Percentiles rank a stretch among this genome's conserved stretches.
Conservation (phyloP, 176 grass and related monocot genomes). For the Hsuehochloa calcarea region DNA sequence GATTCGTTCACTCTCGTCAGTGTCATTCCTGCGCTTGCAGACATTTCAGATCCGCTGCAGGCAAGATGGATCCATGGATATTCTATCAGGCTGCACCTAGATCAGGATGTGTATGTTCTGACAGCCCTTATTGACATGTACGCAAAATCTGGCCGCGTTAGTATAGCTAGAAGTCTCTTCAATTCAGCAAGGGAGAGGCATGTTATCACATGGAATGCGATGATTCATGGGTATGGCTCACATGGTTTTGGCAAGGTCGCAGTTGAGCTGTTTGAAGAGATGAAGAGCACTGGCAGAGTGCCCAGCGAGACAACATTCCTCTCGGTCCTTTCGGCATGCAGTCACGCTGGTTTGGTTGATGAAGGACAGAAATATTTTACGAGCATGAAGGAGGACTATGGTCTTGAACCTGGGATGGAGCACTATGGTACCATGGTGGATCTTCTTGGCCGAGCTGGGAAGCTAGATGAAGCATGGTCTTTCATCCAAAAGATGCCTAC, state of each 20-base stretch:
- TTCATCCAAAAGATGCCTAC: constrained; percentile 61
- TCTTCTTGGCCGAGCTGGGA: constrained; percentile 62
- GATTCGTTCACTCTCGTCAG: constrained; percentile 72
- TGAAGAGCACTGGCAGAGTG: constrained; percentile 40
- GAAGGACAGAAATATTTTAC: constrained; percentile 54
- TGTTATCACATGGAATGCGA: constrained; percentile 66
- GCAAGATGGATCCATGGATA: constrained; percentile 70
- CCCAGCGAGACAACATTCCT: constrained; percentile 61
- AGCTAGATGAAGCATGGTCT: constrained; percentile 59
- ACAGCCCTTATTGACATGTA: constrained; percentile 67
- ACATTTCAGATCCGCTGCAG: constrained; percentile 53
- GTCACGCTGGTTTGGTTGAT: constrained; percentile 61
- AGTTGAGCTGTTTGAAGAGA: constrained; percentile 61
- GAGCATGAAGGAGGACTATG: constrained; percentile 56
- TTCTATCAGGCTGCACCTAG: constrained; percentile 45
- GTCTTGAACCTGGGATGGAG: constrained; percentile 52
- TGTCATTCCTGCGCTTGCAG: constrained; percentile 51
- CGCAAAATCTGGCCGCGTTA: constrained; percentile 42
- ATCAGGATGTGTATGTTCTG: constrained; percentile 50
- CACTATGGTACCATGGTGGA: constrained; percentile 71
- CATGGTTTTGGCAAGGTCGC: constrained; percentile 54
- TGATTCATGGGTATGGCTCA: constrained; percentile 70
- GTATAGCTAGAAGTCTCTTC: constrained; percentile 52
- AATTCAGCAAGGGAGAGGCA: constrained; percentile 48
- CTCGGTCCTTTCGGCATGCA: constrained; percentile 49